Percentiles rank a stretch among this genome's conserved stretches.
phyloP scores from a whole-genome alignment of 1,284 basidiomycete species.

The Puccinia coronata region DNA sequence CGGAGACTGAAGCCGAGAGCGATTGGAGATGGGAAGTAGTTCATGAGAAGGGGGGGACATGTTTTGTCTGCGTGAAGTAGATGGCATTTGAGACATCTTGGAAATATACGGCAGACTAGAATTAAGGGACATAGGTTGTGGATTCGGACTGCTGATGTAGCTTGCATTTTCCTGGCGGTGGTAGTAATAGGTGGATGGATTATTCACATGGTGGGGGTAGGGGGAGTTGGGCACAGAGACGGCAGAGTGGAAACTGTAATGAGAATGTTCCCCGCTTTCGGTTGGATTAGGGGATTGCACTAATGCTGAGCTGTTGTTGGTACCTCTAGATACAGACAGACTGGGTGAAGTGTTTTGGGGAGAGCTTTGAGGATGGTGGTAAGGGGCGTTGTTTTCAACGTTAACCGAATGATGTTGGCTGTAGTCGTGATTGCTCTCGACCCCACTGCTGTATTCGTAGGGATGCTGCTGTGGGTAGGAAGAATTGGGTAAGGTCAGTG shows the following conservation, averaged over 20 bases:
- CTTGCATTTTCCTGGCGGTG: slow-evolving; percentile 24
- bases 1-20: slow-evolving; percentile 23
- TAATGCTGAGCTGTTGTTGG: slow-evolving; percentile 12
- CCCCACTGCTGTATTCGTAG: slow-evolving; percentile 44
- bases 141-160: slow-evolving; percentile 37
- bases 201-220: slow-evolving; percentile 18
- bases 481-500: slow-evolving; percentile 5
- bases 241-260: slow-evolving; percentile 33
- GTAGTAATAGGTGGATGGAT: slow-evolving; percentile 25
- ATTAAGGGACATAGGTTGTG: slow-evolving; percentile 8
- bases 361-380: slow-evolving; percentile 6
- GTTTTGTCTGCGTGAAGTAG: slow-evolving; percentile 25
- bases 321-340: slow-evolving; percentile 30
- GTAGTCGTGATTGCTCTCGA: slow-evolving; percentile 11
- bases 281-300: slow-evolving; percentile 20
- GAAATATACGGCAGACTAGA: slow-evolving; percentile 38
- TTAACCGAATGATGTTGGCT: slow-evolving; percentile 32
- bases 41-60: slow-evolving; percentile 5
- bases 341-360: slow-evolving; percentile 2
- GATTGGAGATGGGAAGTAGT: slow-evolving; percentile 29
- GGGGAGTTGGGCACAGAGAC: slow-evolving; percentile 30
- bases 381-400: slow-evolving; percentile 35
- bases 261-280: slow-evolving; percentile 21
- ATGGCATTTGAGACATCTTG: slow-evolving; percentile 28
- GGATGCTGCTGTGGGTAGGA: slow-evolving; percentile 25